Base-by-base conservation (phyloP, 2,329 filamentous ascomycete species). In the Aspergillus sp. region DNA sequence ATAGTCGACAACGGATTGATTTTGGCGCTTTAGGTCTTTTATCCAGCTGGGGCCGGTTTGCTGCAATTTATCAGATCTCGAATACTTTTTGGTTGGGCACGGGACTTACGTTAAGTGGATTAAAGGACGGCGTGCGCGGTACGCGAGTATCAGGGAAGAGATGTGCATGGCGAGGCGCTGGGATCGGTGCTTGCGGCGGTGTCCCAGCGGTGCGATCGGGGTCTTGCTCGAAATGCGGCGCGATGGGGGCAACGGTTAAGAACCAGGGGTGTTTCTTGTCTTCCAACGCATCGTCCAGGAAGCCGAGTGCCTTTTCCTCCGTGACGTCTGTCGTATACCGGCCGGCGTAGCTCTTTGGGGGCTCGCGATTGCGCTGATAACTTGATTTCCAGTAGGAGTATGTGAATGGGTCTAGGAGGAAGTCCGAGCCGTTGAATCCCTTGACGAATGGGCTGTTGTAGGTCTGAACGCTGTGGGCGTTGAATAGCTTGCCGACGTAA, bases 401-500 rank as follows among this genome's bases (percentile, higher is more conserved):
- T 0, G 87, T 90, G 63, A 80, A 83, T 0, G 87, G 87, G 60
- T 90, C 87, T 0, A 89, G 75, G 1, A 89, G 74, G 62, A 88
- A 82, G 60, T 82, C 81, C 6, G 81, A 84, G 9, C 77, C 79
- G 12, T 80, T 88, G 78, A 84, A 90, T 0, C 87, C 87, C 1
- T 77, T 79, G 0, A 82, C 79, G 43, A 75, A 79, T 0, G 87
- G 82, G 3, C 77, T 74, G 65, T 87, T 75, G 67, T 89, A 90
- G 57, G 88, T 90, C 0, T 78, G 66, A 1, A 83, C 76, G 0
- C 77, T 83, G 50, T 90, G 87, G 0, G 81, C 77, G 62, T 91
- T 91, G 74, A 88, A 87, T 4, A 90, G 76, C 68, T 91, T 91
- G n/a, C 73, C 88, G 0, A 84, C 84, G 64, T 90, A 91, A 66